phyloP scores from a whole-genome alignment of 1,284 basidiomycete genomes.

The Ustilago shanxiensis region DNA sequence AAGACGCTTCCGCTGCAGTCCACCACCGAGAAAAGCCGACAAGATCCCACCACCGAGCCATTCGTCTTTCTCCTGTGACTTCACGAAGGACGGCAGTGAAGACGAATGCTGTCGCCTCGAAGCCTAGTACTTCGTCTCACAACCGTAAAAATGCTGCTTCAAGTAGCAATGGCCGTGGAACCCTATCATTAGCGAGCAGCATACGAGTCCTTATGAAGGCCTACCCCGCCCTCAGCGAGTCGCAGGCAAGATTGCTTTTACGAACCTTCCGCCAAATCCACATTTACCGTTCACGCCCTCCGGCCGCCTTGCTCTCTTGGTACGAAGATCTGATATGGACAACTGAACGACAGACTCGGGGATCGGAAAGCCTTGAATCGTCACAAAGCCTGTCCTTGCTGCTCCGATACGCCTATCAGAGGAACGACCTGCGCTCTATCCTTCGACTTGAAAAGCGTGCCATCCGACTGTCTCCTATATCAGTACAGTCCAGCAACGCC shows the following conservation, averaged over 20 bases:
- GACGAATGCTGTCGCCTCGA: background rate
- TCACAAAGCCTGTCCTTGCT: constrained; percentile 23
- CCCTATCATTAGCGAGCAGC: background rate
- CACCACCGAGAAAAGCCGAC: background rate
- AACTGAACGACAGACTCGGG: constrained; percentile 25
- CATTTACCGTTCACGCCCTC: constrained; percentile 7
- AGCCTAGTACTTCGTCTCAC: too few species aligned
- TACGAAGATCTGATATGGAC: constrained; percentile 46
- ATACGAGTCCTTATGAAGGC: background rate
- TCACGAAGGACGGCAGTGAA: background rate
- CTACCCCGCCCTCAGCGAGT: constrained; percentile 18
- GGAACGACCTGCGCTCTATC: constrained; percentile 31
- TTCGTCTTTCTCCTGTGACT: background rate
- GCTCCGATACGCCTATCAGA: constrained; percentile 24
- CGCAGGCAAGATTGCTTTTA: constrained; percentile 20
- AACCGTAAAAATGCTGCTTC: too few species aligned
- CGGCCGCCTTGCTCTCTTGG: constrained; percentile 27
- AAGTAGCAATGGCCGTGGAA: background rate
- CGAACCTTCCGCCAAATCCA: constrained; percentile 13
- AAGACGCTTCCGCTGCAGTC: background rate
- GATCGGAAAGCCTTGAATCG: constrained; percentile 16
- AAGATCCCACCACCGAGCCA: background rate
- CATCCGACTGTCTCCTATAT: background rate
- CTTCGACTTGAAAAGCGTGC: constrained; percentile 28
- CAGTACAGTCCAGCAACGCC: background rate